Base-by-base conservation (phyloP, 768 basidiomycete species). In the Tubosaeta sp. region DNA sequence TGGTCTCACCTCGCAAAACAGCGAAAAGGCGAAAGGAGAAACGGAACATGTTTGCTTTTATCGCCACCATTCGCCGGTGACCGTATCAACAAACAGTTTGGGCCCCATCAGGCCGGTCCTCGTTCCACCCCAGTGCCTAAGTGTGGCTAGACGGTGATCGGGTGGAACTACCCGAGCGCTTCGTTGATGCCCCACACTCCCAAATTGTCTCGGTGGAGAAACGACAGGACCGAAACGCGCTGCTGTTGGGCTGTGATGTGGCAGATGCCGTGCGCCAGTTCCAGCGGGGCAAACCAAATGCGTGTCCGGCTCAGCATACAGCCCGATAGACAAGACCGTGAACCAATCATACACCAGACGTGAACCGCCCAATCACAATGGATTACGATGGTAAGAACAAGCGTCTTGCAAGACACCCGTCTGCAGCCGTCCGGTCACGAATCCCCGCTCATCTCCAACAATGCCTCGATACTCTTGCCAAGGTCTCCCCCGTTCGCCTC, bases 401-500 rank as follows among this genome's bases (percentile, higher is more conserved):
- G 34, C 34, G 19, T 18, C 42, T 27, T 16, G 24, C 38, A 41
- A 41, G 21, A 25, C 14, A 41, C 40, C 40, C 16, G 21, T 36
- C 35, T 35, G 16, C n/a, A 9, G n/a, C n/a, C n/a, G 18, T 19
- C 36, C 12, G 21, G 21, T 44, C 49, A 67, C 21, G 60, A 56
- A 4, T 63, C 65, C 38, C 70, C 70, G 40, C 71, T 71, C 76
- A 92, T 89, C 71, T 93, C 90, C 63, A 93, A 70, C 54, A 93
- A 65, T 44, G 76, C 81, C 63, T 95, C 94, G 59, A 95, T 94
- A 63, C 90, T 94, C 76, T 80, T 82, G 36, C 92, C 93, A 51
- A 96, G 64, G 71, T 96, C 92, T 18, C 90, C 89, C 8, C 80
- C 81, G 59, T 92, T 92, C 40, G 90, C 91, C 64, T 95, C 93